These are phyloP conservation scores for Marchantia polymorpha DNA, from an alignment of 225 moss, liverwort and hornwort genomes.

Conservation along the genomic window DNA sequence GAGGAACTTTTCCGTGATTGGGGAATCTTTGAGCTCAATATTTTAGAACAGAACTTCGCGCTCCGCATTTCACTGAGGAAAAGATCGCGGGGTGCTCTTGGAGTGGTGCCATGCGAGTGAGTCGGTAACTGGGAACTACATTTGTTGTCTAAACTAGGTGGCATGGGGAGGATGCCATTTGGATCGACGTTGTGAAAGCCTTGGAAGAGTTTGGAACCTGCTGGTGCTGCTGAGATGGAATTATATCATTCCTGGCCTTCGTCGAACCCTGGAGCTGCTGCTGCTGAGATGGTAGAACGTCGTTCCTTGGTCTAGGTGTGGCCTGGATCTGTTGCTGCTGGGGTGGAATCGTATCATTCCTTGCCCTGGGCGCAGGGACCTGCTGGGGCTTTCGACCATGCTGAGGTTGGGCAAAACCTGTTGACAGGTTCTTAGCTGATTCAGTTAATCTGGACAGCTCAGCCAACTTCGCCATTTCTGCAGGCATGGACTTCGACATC, in stretches of 20 bases:
- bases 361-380: background rate
- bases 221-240: conserved; percentile 14
- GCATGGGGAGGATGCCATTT: background rate
- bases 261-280: conserved; percentile 12
- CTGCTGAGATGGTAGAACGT: conserved; percentile 10
- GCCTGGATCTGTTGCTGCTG: conserved; percentile 20
- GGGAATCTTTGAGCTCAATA: background rate
- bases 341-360: conserved; percentile 4
- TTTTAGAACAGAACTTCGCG: background rate
- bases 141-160: background rate
- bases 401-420: conserved; percentile 29
- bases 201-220: conserved; percentile 5
- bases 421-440: conserved; percentile 30
- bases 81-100: background rate
- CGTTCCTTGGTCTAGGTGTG: conserved; percentile 1
- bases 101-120: background rate
- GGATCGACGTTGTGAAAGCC: background rate
- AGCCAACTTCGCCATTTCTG: conserved; percentile 40
- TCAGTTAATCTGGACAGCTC: conserved; percentile 41
- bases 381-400: conserved; percentile 27
- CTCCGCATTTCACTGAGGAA: background rate
- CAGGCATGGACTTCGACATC: conserved; percentile 35
- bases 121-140: background rate
- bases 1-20: background rate
- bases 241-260: conserved; percentile 18